These are phyloP conservation scores for Cyclotella atomus DNA, from an alignment of 108 stramenopile genomes.

Conservation along the genomic window DNA sequence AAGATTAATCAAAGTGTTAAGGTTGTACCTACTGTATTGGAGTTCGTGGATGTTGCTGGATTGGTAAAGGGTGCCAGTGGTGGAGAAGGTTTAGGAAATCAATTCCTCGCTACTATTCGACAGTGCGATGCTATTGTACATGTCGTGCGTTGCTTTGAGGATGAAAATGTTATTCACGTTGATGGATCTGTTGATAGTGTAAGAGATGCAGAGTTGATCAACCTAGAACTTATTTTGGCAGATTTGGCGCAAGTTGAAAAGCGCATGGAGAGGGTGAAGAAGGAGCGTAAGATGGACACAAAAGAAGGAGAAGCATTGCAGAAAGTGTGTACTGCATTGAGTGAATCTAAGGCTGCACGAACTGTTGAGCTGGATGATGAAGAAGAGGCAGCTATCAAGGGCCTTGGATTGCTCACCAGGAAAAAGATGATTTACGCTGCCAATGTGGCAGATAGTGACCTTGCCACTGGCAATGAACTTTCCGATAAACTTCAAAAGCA, in stretches of 20 bases:
- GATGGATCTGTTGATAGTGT: constrained; percentile 92
- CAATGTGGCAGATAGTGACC: constrained; percentile 96
- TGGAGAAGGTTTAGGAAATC: constrained; percentile 99
- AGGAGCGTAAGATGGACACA: constrained; percentile 75
- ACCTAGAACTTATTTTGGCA: constrained; percentile 95
- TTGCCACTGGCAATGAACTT: constrained; percentile 92
- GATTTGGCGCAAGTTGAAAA: constrained; percentile 97
- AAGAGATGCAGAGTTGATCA: constrained; percentile 97
- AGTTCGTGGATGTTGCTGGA: constrained; percentile 99
- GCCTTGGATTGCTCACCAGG: constrained; percentile 85
- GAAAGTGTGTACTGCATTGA: constrained; percentile 77
- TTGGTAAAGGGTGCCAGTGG: constrained; percentile 97
- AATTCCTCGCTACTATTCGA: constrained; percentile 98
- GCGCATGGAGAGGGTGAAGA: constrained; percentile 79
- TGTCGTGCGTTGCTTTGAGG: constrained; percentile 96
- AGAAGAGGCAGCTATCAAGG: constrained; percentile 77
- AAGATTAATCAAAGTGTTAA: constrained; percentile 88
- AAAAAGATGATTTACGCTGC: constrained; percentile 98
- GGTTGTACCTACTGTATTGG: constrained; percentile 89
- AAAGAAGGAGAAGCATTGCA: constrained; percentile 85
- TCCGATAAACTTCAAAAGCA: constrained; percentile 72
- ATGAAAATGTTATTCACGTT: constrained; percentile 98
- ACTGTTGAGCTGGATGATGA: constrained; percentile 84
- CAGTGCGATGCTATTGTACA: constrained; percentile 80
- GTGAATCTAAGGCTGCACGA: constrained; percentile 82